Conservation (phyloP, 129 eudicot genomes). For the Flaveria linearis region DNA sequence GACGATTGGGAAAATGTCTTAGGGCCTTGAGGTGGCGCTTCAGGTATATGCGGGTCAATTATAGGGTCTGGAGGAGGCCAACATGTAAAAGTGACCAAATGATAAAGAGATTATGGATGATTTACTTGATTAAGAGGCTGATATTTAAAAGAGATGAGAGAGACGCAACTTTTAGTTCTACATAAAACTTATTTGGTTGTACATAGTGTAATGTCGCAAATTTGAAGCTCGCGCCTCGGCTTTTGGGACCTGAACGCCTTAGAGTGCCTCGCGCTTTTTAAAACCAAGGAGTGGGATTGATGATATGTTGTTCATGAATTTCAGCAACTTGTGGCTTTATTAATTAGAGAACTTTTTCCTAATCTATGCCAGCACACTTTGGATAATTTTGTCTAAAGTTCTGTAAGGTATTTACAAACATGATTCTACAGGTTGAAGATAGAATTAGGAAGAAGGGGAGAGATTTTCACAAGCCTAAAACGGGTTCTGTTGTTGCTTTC, state of each 20-base stretch:
- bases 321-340: constrained; percentile 11
- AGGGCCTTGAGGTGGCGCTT: background rate
- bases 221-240: background rate
- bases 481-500: constrained; percentile 88
- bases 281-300: background rate
- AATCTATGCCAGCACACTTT: background rate
- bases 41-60: background rate
- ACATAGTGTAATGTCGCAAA: background rate
- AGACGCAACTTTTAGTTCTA: background rate
- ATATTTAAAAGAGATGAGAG: background rate
- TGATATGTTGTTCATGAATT: background rate
- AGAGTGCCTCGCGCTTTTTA: background rate
- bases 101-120: background rate
- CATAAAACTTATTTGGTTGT: background rate
- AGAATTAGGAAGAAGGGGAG: constrained; percentile 77
- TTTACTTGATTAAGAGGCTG: background rate
- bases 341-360: constrained; percentile 40
- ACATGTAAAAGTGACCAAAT: background rate
- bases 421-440: constrained; percentile 68
- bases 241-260: background rate
- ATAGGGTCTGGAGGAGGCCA: background rate
- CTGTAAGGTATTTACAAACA: constrained; percentile 14
- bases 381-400: background rate
- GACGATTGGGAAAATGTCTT: too few relatives aligned
- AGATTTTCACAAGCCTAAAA: constrained; percentile 75